phyloP scores from a whole-genome alignment of 176 grass and related monocot species.

The Aegilops umbellulata region DNA sequence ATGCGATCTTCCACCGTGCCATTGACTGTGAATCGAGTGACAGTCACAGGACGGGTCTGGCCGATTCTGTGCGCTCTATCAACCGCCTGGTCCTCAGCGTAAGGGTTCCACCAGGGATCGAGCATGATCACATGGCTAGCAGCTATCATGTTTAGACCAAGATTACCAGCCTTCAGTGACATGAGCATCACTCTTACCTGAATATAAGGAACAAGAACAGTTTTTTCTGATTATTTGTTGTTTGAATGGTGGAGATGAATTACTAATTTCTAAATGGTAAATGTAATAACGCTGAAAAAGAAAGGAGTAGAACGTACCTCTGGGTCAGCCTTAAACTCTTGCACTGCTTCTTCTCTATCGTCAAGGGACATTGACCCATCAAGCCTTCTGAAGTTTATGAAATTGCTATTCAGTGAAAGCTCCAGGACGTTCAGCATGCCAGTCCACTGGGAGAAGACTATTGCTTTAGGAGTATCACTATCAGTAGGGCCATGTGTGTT shows the following conservation, averaged over 20 bases:
- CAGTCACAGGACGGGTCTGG: constrained; percentile 68
- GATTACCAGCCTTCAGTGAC: constrained; percentile 82
- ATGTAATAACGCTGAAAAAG: not conserved
- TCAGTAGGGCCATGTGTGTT: not conserved
- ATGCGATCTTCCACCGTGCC: constrained; percentile 81
- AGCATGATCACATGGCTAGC: constrained; percentile 82
- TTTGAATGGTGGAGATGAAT: not conserved
- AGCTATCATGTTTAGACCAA: constrained; percentile 81
- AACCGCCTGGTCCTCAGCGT: constrained; percentile 77
- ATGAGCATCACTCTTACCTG: constrained; percentile 84
- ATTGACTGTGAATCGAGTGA: constrained; percentile 64
- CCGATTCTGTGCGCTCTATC: constrained; percentile 79
- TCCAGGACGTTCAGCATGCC: constrained; percentile 87
- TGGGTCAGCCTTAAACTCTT: constrained; percentile 73
- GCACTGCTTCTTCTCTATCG: constrained; percentile 56
- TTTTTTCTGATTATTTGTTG: not conserved
- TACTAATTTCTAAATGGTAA: not conserved
- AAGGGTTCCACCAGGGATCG: constrained; percentile 90
- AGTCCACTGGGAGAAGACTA: constrained; percentile 95
- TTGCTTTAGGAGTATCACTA: constrained; percentile 59
- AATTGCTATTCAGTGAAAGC: constrained; percentile 55
- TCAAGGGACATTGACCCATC: constrained; percentile 79
- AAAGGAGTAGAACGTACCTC: constrained; percentile 30
- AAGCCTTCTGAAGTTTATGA: constrained; percentile 75
- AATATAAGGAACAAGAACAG: constrained; percentile 42